These are phyloP conservation scores for Suillus spraguei DNA, from an alignment of 768 basidiomycete species.

Conservation along the genomic window DNA sequence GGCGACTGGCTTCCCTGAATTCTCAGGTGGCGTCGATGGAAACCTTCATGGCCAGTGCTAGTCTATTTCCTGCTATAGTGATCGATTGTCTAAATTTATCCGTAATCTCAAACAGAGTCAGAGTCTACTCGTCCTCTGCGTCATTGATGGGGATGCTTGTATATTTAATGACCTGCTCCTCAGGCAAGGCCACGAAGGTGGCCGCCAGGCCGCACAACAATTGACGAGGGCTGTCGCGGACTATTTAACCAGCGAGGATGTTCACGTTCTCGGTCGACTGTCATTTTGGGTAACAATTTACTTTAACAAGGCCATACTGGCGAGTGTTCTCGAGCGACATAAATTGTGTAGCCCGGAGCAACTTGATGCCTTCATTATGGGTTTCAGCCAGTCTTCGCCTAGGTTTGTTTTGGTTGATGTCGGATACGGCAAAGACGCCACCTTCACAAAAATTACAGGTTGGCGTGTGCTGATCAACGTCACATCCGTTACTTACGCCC, in stretches of 20 bases:
- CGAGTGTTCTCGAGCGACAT: conserved; percentile 51
- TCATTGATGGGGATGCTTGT: conserved; percentile 73
- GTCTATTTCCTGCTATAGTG: conserved; percentile 6
- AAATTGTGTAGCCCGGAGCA: conserved; percentile 65
- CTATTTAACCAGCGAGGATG: conserved; percentile 62
- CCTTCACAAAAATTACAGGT: conserved; percentile 76
- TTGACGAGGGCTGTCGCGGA: conserved; percentile 71
- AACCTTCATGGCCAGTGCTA: conserved; percentile 46
- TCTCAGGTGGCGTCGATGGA: conserved; percentile 63
- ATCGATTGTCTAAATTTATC: background rate
- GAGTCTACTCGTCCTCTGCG: conserved; percentile 70
- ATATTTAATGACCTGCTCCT: conserved; percentile 65
- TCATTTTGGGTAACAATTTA: conserved; percentile 80
- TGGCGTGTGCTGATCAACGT: conserved; percentile 9
- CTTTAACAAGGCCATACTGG: conserved; percentile 61
- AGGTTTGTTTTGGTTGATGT: conserved; percentile 73
- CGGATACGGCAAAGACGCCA: conserved; percentile 60
- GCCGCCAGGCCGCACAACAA: conserved; percentile 58
- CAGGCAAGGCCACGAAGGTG: conserved; percentile 65
- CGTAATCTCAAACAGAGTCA: conserved; percentile 46
- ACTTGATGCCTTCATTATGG: conserved; percentile 68
- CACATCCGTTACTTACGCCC: conserved; percentile 5
- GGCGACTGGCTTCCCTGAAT: conserved; percentile 65
- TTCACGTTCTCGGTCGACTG: conserved; percentile 61
- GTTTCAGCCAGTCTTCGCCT: conserved; percentile 75